Conservation (phyloP, 176 grass and related monocot genomes). For the Ensete glaucum region DNA sequence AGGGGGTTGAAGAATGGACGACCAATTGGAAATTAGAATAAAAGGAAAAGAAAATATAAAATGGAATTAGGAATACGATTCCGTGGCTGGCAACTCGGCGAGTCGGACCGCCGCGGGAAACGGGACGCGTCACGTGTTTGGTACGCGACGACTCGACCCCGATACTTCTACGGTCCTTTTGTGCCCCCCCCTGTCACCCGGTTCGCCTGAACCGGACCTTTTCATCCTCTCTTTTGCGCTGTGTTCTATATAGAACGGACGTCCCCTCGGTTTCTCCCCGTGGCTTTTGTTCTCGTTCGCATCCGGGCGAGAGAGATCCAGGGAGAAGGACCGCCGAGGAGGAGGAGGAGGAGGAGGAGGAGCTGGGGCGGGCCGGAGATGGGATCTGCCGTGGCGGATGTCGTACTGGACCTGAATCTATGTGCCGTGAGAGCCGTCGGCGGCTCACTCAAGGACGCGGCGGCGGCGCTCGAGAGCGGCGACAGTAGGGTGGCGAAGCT, state of each 20-base stretch:
- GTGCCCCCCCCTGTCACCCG: not conserved
- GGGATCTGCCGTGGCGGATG: constrained; percentile 12
- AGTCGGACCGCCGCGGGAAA: not conserved
- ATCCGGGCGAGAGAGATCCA: not conserved
- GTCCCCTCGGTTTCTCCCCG: not conserved
- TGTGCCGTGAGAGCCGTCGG: constrained; percentile 37
- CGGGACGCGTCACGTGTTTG: not conserved
- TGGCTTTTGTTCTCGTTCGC: not conserved
- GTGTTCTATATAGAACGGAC: constrained; percentile 6
- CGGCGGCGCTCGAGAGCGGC: constrained; percentile 20
- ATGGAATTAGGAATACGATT: too few species aligned
- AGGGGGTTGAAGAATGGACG: too few species aligned
- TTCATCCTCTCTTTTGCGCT: not conserved
- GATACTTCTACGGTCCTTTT: not conserved
- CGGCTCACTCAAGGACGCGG: constrained; percentile 15
- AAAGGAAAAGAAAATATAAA: too few species aligned
- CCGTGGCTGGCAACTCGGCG: constrained; percentile 5
- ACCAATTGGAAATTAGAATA: too few species aligned
- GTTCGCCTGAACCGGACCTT: not conserved
- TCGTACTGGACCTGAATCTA: constrained; percentile 46
- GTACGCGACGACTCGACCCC: constrained; percentile 1
- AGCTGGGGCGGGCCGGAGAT: constrained; percentile 20
- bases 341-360: not conserved
- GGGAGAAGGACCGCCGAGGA: not conserved
- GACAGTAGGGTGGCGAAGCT: constrained; percentile 32